Evolutionary conservation across 225 moss, liverwort and hornwort species (phyloP), one percentile per base, ranked within the genome.

Genomic region (Climacium dendroides): DNA sequence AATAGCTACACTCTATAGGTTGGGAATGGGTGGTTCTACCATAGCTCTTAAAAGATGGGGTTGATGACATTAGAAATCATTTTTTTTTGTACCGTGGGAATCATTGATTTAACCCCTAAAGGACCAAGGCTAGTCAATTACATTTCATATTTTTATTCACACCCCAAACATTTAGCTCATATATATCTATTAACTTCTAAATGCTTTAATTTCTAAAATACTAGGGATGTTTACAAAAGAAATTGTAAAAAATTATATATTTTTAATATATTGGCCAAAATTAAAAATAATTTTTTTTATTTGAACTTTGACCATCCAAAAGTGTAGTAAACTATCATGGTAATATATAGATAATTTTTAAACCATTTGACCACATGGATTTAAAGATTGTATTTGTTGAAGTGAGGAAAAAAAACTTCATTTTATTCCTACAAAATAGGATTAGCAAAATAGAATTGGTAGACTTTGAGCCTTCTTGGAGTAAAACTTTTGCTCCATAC

Each of bases 361-460:
- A 0, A 23, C 13, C 4, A 37, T 19, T 19, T 64, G 10, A 5
- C 5, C 0, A 0, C 2, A 0, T 10, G 35, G 35, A 65, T 35
- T 34, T 65, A 10, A 65, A 32, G 19, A 35, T 65, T 35, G 19
- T 11, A 35, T 24, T 69, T 10, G 37, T 67, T 24, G 3, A 39
- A 39, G 4, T 24, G 4, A 47, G 15, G 9, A 43, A 71, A 70
- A 62, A 8, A 41, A 1, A 8, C 12, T 41, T 26, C 25, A 71
- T 72, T 28, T 72, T 3, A 16, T 45, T 45, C 8, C 0, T 28
- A 0, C 10, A 45, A 72, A 28, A 10, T 3, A 3, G 3, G 0
- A 0, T 16, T 28, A 28, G n/a, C 10, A 45, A 72, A 28, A 10
- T 3, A 3, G 3, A 0, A 0, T 16, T 28, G 16, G 28, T 1